Base-by-base conservation (phyloP, 2,329 filamentous ascomycete species). In the Hyphodiscus sp. region DNA sequence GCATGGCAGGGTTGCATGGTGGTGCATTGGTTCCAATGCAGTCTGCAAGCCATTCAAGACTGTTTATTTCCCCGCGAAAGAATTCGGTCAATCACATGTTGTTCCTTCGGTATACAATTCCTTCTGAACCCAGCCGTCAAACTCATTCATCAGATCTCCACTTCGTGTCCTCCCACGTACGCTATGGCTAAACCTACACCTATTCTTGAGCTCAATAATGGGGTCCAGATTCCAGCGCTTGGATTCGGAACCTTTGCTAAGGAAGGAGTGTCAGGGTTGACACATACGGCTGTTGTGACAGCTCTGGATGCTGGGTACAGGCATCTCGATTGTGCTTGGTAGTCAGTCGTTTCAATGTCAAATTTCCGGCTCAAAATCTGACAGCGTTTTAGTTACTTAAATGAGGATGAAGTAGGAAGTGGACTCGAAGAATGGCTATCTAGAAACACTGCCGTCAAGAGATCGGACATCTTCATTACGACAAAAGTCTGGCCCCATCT, bases 401-500 rank as follows among this genome's bases (percentile, higher is more conserved):
- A 95, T 69, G 90, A 95, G 71, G 79, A 85, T 45, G 88, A 92
- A 69, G 89, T 95, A 19, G 90, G 90, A 57, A 73, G 84, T 66
- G 89, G 86, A 11, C 78, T 95, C 50, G 80, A 81, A 67, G 83
- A 87, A 54, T 89, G 86, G 29, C 83, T 94, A 60, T 76, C 74
- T 23, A 52, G 47, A 19, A 62, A 65, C 48, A 73, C 81, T 5
- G 86, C 85, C 20, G 75, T 80, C 57, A 87, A 85, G 87, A 51
- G 63, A 23, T 38, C 58, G 30, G 61, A 63, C 33, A 60, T 65
- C 41, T 63, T 65, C 54, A 60, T 65, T 46, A 65, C 63, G 1
- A 65, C 63, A 9, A 65, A 65, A 57, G 61, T 65, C 16, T 65
- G 63, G 63, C 85, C 83, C 64, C 89, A 87, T 51, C 89, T 87